Evolutionary conservation across 352 stramenopile species (phyloP).

Genomic region (Pythium plurisporium): DNA sequence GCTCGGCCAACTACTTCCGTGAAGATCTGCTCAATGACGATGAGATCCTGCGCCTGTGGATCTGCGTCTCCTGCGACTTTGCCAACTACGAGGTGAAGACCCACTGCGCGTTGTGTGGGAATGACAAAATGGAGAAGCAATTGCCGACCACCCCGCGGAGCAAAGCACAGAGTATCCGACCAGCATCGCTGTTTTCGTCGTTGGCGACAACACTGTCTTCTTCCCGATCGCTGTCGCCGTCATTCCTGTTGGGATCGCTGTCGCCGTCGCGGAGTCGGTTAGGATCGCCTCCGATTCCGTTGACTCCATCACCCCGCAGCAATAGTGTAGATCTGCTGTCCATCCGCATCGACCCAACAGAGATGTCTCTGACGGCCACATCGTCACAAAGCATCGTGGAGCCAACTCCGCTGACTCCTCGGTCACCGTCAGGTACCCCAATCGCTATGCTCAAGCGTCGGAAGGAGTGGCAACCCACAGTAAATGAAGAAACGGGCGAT

Average conservation of each 20-base stretch:
- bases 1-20: constrained; percentile 30
- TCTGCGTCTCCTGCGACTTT: constrained; percentile 51
- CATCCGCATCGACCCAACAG: constrained; percentile 1
- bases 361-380: neutral
- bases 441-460: constrained; percentile 23
- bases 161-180: constrained; percentile 27
- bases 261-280: constrained; percentile 4
- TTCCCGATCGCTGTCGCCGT: constrained; percentile 18
- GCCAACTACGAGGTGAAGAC: constrained; percentile 58
- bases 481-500: constrained; percentile 22
- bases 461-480: constrained; percentile 36
- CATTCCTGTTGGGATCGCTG: constrained; percentile 5
- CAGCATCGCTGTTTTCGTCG: constrained; percentile 30
- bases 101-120: constrained; percentile 41
- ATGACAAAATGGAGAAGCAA: constrained; percentile 33
- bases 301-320: neutral
- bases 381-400: constrained; percentile 1
- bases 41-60: constrained; percentile 45
- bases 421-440: constrained; percentile 11
- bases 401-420: neutral
- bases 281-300: neutral
- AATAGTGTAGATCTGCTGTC: neutral
- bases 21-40: constrained; percentile 51
- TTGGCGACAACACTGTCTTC: constrained; percentile 27
- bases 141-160: constrained; percentile 16